Conservation (phyloP, 306 rosid species). For the Pueraria montana region DNA sequence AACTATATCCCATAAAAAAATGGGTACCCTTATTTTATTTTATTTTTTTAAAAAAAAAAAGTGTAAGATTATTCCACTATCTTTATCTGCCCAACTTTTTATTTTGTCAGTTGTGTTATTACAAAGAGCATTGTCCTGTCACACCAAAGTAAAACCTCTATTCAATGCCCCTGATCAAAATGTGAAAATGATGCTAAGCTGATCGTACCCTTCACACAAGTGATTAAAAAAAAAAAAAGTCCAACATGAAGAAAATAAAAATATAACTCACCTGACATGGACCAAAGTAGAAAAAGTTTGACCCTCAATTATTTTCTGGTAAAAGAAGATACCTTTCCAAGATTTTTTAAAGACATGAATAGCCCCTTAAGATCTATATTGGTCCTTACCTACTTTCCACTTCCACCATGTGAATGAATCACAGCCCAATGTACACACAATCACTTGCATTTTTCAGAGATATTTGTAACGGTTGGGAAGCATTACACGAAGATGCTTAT, state of each 20-base stretch:
- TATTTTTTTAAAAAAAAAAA: background rate
- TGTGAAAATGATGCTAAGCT: background rate
- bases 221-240: background rate
- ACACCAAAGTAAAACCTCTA: constrained; percentile 35
- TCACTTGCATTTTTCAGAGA: background rate
- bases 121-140: constrained; percentile 22
- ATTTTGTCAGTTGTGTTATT: constrained; percentile 7
- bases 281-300: constrained; percentile 22
- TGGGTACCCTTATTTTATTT: too few relatives aligned
- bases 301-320: background rate
- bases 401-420: constrained; percentile 42
- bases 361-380: constrained; percentile 21
- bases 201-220: background rate
- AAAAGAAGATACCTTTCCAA: background rate
- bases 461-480: constrained; percentile 22
- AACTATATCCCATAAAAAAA: too few relatives aligned
- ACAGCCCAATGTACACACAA: constrained; percentile 23
- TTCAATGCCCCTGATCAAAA: constrained; percentile 24
- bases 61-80: background rate
- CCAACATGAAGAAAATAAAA: background rate
- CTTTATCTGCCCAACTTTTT: constrained; percentile 14
- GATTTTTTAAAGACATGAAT: background rate
- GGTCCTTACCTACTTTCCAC: constrained; percentile 26
- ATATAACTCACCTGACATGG: background rate
- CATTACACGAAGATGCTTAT: constrained; percentile 25